A percentile compares a stretch with the other conserved stretches of the same genome.
Conservation (phyloP, 768 basidiomycete genomes). For the Boletus sp. region DNA sequence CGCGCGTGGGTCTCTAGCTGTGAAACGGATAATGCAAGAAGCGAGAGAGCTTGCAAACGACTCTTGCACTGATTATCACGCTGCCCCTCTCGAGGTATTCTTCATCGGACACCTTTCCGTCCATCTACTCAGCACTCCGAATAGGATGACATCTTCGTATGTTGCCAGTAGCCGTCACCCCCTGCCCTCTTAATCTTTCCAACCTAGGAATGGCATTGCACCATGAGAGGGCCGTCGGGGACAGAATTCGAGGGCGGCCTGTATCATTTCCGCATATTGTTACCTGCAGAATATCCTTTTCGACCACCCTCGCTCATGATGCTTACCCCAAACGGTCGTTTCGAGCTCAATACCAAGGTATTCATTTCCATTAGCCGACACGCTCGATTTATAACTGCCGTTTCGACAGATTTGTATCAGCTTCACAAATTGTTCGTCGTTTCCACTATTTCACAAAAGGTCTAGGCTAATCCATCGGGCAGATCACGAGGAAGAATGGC, state of each 20-base stretch:
- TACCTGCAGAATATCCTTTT: constrained; percentile 95
- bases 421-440: constrained; percentile 77
- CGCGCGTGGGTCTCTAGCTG: constrained; percentile 46
- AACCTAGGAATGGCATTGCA: constrained; percentile 93
- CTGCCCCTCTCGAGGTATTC: constrained; percentile 72
- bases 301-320: constrained; percentile 94
- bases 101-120: neutral
- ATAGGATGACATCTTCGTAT: constrained; percentile 86
- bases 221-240: constrained; percentile 81
- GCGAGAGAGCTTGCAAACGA: constrained; percentile 85
- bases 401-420: constrained; percentile 79
- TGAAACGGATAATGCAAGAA: constrained; percentile 97
- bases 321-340: constrained; percentile 95
- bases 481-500: constrained; percentile 98
- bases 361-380: constrained; percentile 21
- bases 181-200: constrained; percentile 20
- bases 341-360: constrained; percentile 94
- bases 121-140: constrained; percentile 9
- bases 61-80: constrained; percentile 81
- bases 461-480: constrained; percentile 28
- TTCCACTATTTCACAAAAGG: constrained; percentile 16
- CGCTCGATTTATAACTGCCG: constrained; percentile 6
- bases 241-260: constrained; percentile 93
- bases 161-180: constrained; percentile 23
- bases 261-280: constrained; percentile 90